Evolutionary conservation across 2,329 filamentous ascomycete species (phyloP).

Genomic region (Amauroascus verrucosus): DNA sequence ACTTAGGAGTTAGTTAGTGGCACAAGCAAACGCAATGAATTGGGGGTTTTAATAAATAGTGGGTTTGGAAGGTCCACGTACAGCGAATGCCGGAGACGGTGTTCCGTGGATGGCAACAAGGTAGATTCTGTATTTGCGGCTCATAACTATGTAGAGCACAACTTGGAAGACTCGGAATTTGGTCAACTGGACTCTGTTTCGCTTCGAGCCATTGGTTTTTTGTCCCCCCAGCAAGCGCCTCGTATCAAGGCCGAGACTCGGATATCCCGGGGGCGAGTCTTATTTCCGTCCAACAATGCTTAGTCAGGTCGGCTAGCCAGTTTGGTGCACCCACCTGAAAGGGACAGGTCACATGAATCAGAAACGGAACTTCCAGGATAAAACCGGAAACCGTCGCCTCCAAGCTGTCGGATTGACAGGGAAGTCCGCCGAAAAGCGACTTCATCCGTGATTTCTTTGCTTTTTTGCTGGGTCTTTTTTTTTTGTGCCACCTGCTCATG

Average conservation of each 20-base stretch:
- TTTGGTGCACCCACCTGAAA: not conserved
- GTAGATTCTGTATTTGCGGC: not conserved
- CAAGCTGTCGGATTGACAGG: not conserved
- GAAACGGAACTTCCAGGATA: conserved; percentile 9
- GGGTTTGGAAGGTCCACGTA: not conserved
- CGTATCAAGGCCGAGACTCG: not conserved
- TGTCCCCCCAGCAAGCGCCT: not conserved
- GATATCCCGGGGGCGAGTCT: not conserved
- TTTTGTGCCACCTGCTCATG: not conserved
- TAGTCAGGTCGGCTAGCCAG: not conserved
- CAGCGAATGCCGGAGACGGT: not conserved
- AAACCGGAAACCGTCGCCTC: conserved; percentile 14
- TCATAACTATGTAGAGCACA: not conserved
- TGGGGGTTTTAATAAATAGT: not conserved
- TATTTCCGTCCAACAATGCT: not conserved
- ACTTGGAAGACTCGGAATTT: not conserved
- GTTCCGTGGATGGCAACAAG: not conserved
- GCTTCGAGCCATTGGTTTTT: not conserved
- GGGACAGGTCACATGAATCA: conserved; percentile 10
- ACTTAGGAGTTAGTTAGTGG: no score
- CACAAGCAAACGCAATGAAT: not conserved
- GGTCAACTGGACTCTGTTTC: not conserved
- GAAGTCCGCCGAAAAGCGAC: conserved; percentile 8
- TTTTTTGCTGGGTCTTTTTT: not conserved
- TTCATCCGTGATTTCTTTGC: conserved; percentile 1